Base-by-base conservation (phyloP, 2,329 filamentous ascomycete species). In the Penicillium sclerotiorum region DNA sequence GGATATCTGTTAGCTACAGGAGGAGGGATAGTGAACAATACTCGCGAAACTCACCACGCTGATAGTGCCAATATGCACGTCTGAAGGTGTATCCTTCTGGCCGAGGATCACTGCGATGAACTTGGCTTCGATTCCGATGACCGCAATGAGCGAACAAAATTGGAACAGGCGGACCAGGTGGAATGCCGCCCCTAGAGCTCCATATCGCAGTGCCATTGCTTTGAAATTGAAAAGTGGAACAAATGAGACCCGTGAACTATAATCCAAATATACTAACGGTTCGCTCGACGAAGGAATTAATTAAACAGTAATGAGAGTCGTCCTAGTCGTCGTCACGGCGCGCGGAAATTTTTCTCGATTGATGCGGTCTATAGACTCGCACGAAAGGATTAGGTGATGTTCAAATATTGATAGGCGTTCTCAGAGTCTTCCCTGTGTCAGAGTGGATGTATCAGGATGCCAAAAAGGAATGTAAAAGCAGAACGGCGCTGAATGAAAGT, bases 81-180 rank as follows among this genome's bases (percentile, higher is more conserved):
- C 77, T 0, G 90, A 89, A 0, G 88, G 84, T 23, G 81, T 78
- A 47, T 86, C 81, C 55, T 85, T 80, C 18, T 78, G 81, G 36
- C 78, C 75, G 37, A 90, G 83, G 67, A 95, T 90, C 60, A 89
- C 80, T 20, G 85, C 80, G 63, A 95, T 86, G 72, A 96, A 95
- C 71, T 92, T 90, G 63, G 87, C 83, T 1, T 85, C 85, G 69
- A 96, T 83, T 38, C 90, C 90, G 57, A 95, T 87, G 58, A 94
- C 84, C 50, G 85, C 78, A 50, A 94, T 78, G 65, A 96, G 86
- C 21, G 83, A 83, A 55, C 88, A 73, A 52, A 83, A 79, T 68
- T 95, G 86, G 59, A 92, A 78, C 50, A 80, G 78, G 40, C 92
- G 86, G 59, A 87, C 82, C 58, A 84, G 76, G 50, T 89, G 84